Conservation (phyloP, 2,329 filamentous ascomycete species). For the Colletotrichum trifolii region DNA sequence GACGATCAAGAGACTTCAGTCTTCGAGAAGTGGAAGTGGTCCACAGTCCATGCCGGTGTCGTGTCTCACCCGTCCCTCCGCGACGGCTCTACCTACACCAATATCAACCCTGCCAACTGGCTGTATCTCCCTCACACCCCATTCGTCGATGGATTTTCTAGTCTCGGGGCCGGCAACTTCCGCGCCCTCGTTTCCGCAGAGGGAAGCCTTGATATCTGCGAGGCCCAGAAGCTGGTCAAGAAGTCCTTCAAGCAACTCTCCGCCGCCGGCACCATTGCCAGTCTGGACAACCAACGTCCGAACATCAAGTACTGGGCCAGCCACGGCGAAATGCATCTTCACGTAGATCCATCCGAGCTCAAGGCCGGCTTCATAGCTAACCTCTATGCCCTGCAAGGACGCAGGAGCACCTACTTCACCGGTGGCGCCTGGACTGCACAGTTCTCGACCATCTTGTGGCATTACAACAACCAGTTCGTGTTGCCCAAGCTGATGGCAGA, state of each 20-base stretch:
- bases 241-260: constrained; percentile 41
- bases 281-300: constrained; percentile 33
- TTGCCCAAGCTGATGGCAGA: constrained; percentile 42
- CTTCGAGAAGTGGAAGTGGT: constrained; percentile 47
- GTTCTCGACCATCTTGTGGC: constrained; percentile 48
- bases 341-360: constrained; percentile 43
- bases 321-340: constrained; percentile 47
- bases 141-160: constrained; percentile 44
- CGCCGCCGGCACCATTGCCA: constrained; percentile 37
- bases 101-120: constrained; percentile 43
- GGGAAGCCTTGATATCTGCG: constrained; percentile 27
- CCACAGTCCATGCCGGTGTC: constrained; percentile 46
- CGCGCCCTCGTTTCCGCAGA: constrained; percentile 43
- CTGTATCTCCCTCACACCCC: constrained; percentile 41
- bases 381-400: constrained; percentile 51
- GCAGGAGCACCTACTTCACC: constrained; percentile 53
- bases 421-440: constrained; percentile 48
- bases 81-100: constrained; percentile 41
- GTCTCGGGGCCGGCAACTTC: constrained; percentile 42
- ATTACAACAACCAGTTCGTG: constrained; percentile 44
- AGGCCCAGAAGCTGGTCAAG: constrained; percentile 42
- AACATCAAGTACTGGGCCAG: constrained; percentile 43
- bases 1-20: constrained; percentile 44
- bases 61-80: constrained; percentile 46
- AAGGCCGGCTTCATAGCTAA: constrained; percentile 48